Evolutionary conservation across 306 rosid species (phyloP).

Genomic region (Castanea mollissima): DNA sequence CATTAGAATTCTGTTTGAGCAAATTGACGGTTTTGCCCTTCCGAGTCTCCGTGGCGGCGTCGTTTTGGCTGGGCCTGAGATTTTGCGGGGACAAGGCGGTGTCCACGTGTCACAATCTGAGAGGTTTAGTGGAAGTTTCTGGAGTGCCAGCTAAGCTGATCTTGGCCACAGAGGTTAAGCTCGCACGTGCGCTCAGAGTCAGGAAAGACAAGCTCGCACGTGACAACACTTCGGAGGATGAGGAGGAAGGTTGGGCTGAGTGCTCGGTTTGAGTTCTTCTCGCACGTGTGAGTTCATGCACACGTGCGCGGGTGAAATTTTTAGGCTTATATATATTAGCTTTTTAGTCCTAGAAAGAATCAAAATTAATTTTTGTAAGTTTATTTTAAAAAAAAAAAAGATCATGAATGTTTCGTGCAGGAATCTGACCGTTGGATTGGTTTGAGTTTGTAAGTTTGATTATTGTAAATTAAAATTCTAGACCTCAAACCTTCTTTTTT

Average conservation of each 20-base stretch:
- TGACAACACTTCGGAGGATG: too few relatives aligned
- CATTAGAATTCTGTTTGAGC: slow-evolving; percentile 14
- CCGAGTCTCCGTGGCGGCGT: slow-evolving; percentile 53
- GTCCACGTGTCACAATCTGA: slow-evolving; percentile 38
- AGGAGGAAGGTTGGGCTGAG: slow-evolving; percentile 60
- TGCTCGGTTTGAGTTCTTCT: slow-evolving; percentile 15
- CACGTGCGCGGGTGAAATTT: too few relatives aligned
- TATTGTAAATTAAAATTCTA: too few relatives aligned
- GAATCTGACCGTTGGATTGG: too few relatives aligned
- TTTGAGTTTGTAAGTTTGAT: too few relatives aligned
- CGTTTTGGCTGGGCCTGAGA: slow-evolving; percentile 67
- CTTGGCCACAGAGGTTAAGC: slow-evolving; percentile 42
- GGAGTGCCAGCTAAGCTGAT: slow-evolving; percentile 59
- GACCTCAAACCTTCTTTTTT: too few relatives aligned
- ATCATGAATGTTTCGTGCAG: too few relatives aligned
- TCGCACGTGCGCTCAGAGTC: slow-evolving; percentile 28
- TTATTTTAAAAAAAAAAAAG: too few relatives aligned
- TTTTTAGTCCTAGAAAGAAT: too few relatives aligned
- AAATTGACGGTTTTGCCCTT: slow-evolving; percentile 33
- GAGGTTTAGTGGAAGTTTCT: slow-evolving; percentile 37
- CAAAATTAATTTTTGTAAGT: too few relatives aligned
- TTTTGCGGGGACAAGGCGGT: slow-evolving; percentile 16
- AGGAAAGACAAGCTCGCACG: slow-evolving; percentile 5
- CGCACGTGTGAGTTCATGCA: background rate
- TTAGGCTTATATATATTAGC: too few relatives aligned